Evolutionary conservation across 2,329 filamentous ascomycete genomes (phyloP), one percentile per base, ranked within the genome.

Genomic region (Emergomyces pasteurianus): DNA sequence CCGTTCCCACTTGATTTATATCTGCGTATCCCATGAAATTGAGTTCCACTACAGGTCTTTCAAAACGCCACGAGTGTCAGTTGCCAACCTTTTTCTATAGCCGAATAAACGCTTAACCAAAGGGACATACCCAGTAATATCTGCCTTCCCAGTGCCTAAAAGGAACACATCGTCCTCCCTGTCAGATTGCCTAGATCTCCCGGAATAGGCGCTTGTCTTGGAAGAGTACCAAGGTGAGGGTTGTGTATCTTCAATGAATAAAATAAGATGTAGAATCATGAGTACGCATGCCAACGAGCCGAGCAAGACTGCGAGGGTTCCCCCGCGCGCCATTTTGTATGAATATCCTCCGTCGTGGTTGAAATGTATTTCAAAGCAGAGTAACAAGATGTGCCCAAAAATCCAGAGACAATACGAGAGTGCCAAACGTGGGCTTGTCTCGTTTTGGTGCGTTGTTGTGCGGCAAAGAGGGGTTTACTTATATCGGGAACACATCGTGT

Each of bases 11-110:
- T 76, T 97, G 92, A 49, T 83, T 83, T n/a, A 86, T 79, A 72
- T 92, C 88, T 38, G 92, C 92, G 77, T 96, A 96, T 63, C 92
- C 92, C 81, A 92, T 94, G 71, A 96, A 82, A 68, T 90, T 91
- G 70, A 96, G 83, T 73, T 96, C 90, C 26, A 95, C 91, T 14
- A 95, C 90, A 0, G 91, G 90, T 1, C 89, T 84, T 63, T 40
- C n/a, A 14, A 40, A 52, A 16, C 10, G n/a, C 23, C 14, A 16
- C 38, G 50, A 6, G n/a, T 26, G 54, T 57, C 34, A 31, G 49
- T 54, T 38, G 38, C 16, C 43, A 60, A 43, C 43, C 38, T 12
- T 34, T 10, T 38, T 38, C 36, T 16, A 50, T 28, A 61, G 52
- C n/a, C n/a, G 38, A 43, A 55, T 31, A 52, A 55, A 58, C 60